Evolutionary conservation across 2,329 filamentous ascomycete species (phyloP).

Genomic region (Aspergillus ibericus): DNA sequence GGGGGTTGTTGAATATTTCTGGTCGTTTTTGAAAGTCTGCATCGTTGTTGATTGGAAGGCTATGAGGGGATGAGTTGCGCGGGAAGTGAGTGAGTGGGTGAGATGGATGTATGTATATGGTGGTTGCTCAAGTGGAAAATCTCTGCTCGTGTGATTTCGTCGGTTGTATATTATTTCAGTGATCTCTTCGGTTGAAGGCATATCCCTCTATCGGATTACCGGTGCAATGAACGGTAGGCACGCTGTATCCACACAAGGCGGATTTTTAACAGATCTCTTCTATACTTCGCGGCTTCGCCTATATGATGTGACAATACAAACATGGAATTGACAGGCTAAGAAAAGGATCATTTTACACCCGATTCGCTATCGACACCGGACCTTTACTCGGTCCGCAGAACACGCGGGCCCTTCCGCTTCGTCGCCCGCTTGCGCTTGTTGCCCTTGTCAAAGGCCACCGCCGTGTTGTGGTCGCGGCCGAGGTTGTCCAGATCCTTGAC

Average conservation of each 20-base stretch:
- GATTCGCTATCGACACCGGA: conserved; percentile 9
- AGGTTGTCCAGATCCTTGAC: conserved; percentile 98
- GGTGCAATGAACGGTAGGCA: too few relatives aligned
- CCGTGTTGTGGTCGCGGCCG: conserved; percentile 77
- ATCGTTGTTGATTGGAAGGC: too few relatives aligned
- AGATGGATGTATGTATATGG: background rate
- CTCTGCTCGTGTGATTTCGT: background rate
- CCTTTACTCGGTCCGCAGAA: conserved; percentile 45
- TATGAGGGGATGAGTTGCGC: too few relatives aligned
- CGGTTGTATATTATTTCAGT: background rate
- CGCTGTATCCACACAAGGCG: too few relatives aligned
- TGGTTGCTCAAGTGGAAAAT: background rate
- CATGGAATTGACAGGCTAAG: conserved; percentile 11
- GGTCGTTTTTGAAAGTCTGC: background rate
- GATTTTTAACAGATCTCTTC: background rate
- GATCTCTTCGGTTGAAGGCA: background rate
- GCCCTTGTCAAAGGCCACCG: conserved; percentile 54
- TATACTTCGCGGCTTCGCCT: background rate
- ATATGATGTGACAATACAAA: conserved; percentile 16
- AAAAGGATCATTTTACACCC: conserved; percentile 1
- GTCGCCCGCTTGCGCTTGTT: conserved; percentile 53
- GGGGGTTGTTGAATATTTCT: background rate
- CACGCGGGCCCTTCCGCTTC: conserved; percentile 45
- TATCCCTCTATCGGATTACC: background rate
- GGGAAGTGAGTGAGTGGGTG: background rate